phyloP scores from a whole-genome alignment of 176 grass and related monocot genomes.

The Oryza brachyantha region DNA sequence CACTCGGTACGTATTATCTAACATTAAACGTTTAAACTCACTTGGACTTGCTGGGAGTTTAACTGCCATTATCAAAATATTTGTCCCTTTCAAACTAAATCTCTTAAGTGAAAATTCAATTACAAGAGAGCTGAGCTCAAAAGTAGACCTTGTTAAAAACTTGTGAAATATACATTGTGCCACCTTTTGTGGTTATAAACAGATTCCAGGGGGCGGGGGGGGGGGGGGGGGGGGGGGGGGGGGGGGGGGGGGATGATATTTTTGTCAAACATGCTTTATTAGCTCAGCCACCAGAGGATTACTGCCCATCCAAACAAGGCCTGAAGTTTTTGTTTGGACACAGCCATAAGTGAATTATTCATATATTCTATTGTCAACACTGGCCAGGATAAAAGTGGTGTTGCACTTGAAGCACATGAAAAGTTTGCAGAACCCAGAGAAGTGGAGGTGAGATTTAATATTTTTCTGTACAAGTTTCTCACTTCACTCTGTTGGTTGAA shows the following conservation, averaged over 20 bases:
- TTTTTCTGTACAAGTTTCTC: neutral
- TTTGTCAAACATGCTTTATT: neutral
- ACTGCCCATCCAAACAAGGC: neutral
- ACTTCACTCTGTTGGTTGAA: neutral
- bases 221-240: too few relatives aligned
- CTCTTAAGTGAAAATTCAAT: neutral
- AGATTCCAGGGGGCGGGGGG: neutral
- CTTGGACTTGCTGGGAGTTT: neutral
- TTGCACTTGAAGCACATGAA: slow-evolving; percentile 72
- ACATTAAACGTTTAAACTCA: neutral
- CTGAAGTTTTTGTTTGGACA: neutral
- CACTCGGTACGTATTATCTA: slow-evolving; percentile 60
- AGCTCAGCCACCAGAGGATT: slow-evolving; percentile 6
- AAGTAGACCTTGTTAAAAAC: neutral
- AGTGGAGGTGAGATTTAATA: slow-evolving; percentile 61
- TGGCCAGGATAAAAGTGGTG: slow-evolving; percentile 85
- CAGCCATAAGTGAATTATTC: slow-evolving; percentile 13
- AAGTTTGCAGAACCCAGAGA: slow-evolving; percentile 81
- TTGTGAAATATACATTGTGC: neutral
- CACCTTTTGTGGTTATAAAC: neutral
- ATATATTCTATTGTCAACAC: slow-evolving; percentile 25
- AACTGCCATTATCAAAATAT: neutral
- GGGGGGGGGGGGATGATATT: too few relatives aligned
- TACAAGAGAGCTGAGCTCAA: neutral
- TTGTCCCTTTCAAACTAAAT: neutral